Base-by-base conservation (phyloP, 805 yeast genomes). In the Candida hispaniensis region DNA sequence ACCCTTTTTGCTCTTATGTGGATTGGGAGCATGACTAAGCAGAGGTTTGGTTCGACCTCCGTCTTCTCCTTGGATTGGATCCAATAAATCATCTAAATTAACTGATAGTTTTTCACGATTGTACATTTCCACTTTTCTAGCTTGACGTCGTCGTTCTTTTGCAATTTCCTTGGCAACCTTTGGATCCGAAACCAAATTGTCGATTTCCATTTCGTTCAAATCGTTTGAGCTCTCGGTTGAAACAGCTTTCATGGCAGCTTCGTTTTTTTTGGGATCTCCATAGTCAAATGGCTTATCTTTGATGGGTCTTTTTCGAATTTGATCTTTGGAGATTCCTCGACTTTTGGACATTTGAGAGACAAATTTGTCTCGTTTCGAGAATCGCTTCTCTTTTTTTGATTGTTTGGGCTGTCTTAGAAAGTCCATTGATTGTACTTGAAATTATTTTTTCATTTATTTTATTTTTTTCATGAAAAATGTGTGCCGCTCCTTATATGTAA, bases 1-100 rank as follows among this genome's bases (percentile, higher is more conserved):
- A 2, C 30, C 30, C 27, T 41, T 38, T 1, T 45, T 11, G 22
- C 42, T 39, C 23, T 34, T 38, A 18, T 41, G 39, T 2, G 53
- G 50, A 27, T 41, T 34, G n/a, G 38, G 38, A 5, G 30, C 21
- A 15, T 34, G 36, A 18, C 24, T 28, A 21, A 32, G 28, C 17
- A 17, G 23, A 9, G 6, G 28, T 23, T 28, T 11, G 4, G 36
- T 32, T 23, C 36, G 22, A 1, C 28, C 28, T 10, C 15, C 28
- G 14, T 32, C 24, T 6, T 32, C 36, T 5, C 23, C n/a, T 17
- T 30, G 21, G 10, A 30, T 26, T 7, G 35, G 35, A 4, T 32
- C 36, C 27, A 32, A 23, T 2, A 34, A 26, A 26, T 34, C 38
- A 17, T 26, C 30, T 7, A 34, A 26, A 17, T 25, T 34, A n/a